Evolutionary conservation across 1,139 yeast genomes (phyloP), one percentile per base, ranked within the genome.

Genomic region (Yamadazyma membranifaciens): DNA sequence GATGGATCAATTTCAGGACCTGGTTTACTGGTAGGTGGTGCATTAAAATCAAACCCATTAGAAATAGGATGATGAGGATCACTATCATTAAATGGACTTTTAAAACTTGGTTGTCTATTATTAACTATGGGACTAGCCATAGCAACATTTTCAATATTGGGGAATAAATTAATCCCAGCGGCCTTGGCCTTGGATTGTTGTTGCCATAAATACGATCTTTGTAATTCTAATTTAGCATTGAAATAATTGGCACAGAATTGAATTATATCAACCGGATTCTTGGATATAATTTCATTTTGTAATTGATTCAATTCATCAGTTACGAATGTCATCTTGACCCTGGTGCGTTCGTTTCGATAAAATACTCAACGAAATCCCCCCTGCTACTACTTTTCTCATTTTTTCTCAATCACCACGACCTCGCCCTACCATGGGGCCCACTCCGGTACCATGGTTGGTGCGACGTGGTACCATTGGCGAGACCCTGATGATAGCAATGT

Each of bases 201-300:
- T 36, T 63, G 65, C 80, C 80, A 79, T 42, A 77, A 65, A 36
- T 72, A 73, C 31, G 68, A 57, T 57, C 89, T 72, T 57, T 83
- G 87, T 31, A 76, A 71, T 50, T 78, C 83, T 45, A 85, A 65
- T 48, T 81, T 78, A 38, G 71, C 59, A 54, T 75, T 76, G 66
- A 85, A 85, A 61, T 81, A 83, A 57, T 81, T 77, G 46, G 87
- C 84, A 55, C 91, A 82, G 62, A 84, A 86, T 58, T 85, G 91
- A 46, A 85, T 62, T 25, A 84, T 68, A 56, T 85, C 91, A 14
- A 68, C 60, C 2, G 95, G 95, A 51, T 81, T 78, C 53, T 80
- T 77, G 40, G 74, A 67, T 40, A 72, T 67, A 46, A 85, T 69
- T 58, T 82, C 87, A 54, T 71, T 74, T 60, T 81, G 82, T 59